Percentiles rank a stretch among this genome's conserved stretches.
Conservation (phyloP, 1,139 yeast genomes). For the Kurtzmaniella natalensis region DNA sequence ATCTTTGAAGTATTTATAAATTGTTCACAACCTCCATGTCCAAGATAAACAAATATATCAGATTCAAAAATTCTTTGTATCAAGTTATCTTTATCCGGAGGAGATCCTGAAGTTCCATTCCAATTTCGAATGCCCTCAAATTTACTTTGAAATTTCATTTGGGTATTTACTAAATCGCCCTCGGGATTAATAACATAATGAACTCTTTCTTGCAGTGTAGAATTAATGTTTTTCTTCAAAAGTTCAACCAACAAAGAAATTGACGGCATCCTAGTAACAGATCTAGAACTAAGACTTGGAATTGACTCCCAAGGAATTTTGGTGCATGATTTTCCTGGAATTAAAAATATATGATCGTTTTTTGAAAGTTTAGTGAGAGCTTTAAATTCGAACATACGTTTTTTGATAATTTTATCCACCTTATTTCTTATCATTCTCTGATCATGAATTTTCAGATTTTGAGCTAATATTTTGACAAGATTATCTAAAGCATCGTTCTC, state of each 20-base stretch:
- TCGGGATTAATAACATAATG: constrained; percentile 76
- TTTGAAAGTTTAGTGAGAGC: not conserved
- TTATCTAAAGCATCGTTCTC: not conserved
- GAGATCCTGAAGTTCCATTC: constrained; percentile 49
- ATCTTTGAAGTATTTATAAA: constrained; percentile 45
- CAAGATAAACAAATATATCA: constrained; percentile 72
- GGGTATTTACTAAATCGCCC: constrained; percentile 70
- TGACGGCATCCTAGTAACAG: constrained; percentile 78
- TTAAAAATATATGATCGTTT: constrained; percentile 57
- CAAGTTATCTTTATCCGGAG: constrained; percentile 53
- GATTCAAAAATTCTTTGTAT: constrained; percentile 38
- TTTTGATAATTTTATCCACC: not conserved
- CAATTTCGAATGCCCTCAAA: constrained; percentile 42
- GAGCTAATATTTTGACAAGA: not conserved
- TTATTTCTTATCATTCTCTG: not conserved
- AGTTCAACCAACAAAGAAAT: constrained; percentile 42
- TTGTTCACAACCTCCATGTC: constrained; percentile 96
- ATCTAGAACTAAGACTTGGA: constrained; percentile 44
- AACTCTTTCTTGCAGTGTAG: constrained; percentile 18
- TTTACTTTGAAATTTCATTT: constrained; percentile 47
- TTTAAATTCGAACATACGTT: not conserved
- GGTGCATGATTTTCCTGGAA: constrained; percentile 63
- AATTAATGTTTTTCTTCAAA: constrained; percentile 24
- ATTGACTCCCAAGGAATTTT: constrained; percentile 88
- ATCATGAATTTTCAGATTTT: not conserved